These are phyloP conservation scores for Calonectria leucothoes DNA, from an alignment of 2,329 filamentous ascomycete species.

Conservation along the genomic window DNA sequence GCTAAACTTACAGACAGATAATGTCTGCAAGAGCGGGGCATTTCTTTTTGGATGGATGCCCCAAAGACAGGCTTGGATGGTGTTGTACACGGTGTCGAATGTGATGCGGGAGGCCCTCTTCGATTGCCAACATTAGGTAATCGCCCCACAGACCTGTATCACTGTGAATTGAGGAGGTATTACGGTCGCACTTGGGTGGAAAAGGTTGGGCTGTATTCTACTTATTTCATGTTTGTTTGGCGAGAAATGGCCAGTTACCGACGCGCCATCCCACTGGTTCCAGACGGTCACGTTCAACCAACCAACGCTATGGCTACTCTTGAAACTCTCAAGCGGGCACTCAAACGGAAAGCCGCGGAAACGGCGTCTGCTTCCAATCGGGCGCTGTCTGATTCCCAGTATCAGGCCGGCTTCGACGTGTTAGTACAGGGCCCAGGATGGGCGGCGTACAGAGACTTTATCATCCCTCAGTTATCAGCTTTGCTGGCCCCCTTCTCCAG, in stretches of 20 bases:
- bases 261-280: not conserved
- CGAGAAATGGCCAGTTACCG: not conserved
- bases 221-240: not conserved
- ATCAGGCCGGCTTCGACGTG: slow-evolving; percentile 59
- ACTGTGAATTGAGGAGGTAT: not conserved
- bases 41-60: not conserved
- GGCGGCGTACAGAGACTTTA: slow-evolving; percentile 61
- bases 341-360: slow-evolving; percentile 46
- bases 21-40: not conserved
- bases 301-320: slow-evolving; percentile 47
- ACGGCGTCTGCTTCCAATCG: slow-evolving; percentile 41
- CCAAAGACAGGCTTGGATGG: not conserved
- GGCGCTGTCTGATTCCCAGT: slow-evolving; percentile 59
- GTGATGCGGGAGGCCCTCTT: not conserved
- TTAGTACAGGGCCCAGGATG: slow-evolving; percentile 50
- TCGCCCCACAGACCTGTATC: not conserved
- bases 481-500: slow-evolving; percentile 55
- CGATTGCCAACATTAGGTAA: not conserved
- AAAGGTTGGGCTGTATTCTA: not conserved
- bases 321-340: slow-evolving; percentile 53
- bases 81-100: not conserved
- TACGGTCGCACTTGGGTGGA: not conserved
- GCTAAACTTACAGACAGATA: not conserved
- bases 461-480: slow-evolving; percentile 60
- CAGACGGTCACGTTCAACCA: not conserved